phyloP scores from a whole-genome alignment of 2,329 filamentous ascomycete species.

The Chrysoporthe cubensis region DNA sequence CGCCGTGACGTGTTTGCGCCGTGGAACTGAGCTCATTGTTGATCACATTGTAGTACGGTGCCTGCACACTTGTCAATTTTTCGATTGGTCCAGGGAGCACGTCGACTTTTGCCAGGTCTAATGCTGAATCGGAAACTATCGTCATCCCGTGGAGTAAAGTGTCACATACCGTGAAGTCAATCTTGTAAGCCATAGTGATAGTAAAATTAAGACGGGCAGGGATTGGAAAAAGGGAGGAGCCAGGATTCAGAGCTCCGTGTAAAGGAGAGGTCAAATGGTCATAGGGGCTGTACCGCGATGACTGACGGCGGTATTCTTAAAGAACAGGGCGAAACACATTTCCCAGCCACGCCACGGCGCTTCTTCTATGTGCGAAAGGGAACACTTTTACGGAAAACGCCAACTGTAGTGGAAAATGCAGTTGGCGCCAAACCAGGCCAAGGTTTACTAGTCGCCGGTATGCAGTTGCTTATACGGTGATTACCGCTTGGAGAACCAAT shows the following conservation, averaged over 20 bases:
- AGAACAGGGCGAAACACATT: too few species aligned
- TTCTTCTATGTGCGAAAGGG: not conserved
- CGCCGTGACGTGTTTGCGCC: constrained; percentile 46
- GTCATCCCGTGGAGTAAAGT: not conserved
- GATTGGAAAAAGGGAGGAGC: not conserved
- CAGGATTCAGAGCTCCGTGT: not conserved
- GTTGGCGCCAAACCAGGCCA: not conserved
- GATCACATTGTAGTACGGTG: constrained; percentile 51
- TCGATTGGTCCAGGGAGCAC: too few species aligned
- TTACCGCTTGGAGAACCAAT: too few species aligned
- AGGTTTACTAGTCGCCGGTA: not conserved
- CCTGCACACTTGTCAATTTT: not conserved
- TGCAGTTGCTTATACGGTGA: not conserved
- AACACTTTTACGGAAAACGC: too few species aligned
- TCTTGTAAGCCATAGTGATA: not conserved
- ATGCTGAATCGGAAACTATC: not conserved
- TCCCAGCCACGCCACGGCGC: not conserved
- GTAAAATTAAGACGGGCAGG: not conserved
- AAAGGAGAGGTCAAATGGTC: not conserved
- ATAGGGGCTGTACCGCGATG: not conserved
- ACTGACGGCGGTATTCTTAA: not conserved
- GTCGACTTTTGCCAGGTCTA: not conserved
- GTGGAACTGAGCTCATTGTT: constrained; percentile 52
- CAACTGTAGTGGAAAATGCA: not conserved
- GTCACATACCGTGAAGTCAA: constrained; percentile 4